Conservation (phyloP, 257 asterid genomes). For the Solanum medicagineum region DNA sequence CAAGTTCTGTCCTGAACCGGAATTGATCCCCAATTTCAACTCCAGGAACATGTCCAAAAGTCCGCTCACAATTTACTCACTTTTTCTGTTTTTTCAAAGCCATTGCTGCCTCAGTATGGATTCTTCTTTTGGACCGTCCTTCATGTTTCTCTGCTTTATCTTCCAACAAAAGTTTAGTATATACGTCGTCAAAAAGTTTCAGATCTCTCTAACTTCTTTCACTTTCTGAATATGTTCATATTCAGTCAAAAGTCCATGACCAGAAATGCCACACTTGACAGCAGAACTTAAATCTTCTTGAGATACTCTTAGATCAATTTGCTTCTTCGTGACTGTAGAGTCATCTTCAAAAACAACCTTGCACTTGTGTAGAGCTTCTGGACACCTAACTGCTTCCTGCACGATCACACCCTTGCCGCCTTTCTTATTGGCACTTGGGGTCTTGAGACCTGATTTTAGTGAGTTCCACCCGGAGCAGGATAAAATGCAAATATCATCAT, state of each 20-base stretch:
- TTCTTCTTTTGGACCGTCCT: background rate
- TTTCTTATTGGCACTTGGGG: background rate
- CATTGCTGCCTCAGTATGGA: constrained; percentile 8
- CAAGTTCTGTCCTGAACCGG: constrained; percentile 21
- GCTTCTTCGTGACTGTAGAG: background rate
- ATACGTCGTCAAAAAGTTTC: constrained; percentile 2
- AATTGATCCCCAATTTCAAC: constrained; percentile 19
- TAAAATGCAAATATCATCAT: background rate
- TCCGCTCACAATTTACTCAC: constrained; percentile 7
- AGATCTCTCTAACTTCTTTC: constrained; percentile 4
- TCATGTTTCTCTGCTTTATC: background rate
- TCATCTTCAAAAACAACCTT: background rate
- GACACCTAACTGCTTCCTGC: background rate
- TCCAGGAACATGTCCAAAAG: constrained; percentile 25
- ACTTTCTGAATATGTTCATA: background rate
- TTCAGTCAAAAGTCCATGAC: background rate
- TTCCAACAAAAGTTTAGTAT: background rate
- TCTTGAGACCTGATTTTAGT: background rate
- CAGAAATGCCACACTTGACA: background rate
- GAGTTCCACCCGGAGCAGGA: background rate
- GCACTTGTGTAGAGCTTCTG: background rate
- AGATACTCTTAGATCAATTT: background rate
- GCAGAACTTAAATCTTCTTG: background rate
- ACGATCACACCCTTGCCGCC: background rate
- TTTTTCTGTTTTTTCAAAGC: constrained; percentile 1